Conservation (phyloP, 768 basidiomycete genomes). For the Suillus subalutaceus region DNA sequence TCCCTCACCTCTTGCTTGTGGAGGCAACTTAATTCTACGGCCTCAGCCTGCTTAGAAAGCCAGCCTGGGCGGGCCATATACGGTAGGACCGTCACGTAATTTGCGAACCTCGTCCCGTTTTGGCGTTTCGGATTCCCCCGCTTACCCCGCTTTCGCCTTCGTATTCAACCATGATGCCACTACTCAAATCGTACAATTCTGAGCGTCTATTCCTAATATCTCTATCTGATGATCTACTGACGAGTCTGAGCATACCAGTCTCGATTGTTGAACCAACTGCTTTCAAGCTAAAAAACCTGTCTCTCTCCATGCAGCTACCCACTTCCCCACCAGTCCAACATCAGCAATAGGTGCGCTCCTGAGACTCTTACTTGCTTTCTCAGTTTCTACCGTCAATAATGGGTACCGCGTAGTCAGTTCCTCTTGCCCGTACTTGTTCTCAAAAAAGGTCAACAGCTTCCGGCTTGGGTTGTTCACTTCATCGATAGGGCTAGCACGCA, state of each 20-base stretch:
- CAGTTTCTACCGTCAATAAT: conserved; percentile 15
- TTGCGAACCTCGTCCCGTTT: no score
- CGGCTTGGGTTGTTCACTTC: conserved; percentile 27
- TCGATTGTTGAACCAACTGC: no score
- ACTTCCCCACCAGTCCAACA: conserved; percentile 40
- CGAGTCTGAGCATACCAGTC: not conserved
- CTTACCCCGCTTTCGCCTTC: no score
- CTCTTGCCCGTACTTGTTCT: conserved; percentile 26
- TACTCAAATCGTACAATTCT: no score
- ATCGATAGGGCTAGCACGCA: conserved; percentile 25
- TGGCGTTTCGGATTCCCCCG: no score
- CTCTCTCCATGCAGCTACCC: conserved; percentile 45
- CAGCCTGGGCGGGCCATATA: no score
- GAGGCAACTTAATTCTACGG: no score
- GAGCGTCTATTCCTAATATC: not conserved
- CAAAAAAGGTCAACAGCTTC: conserved; percentile 29
- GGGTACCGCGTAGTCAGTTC: conserved; percentile 14
- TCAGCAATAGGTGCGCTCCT: conserved; percentile 18
- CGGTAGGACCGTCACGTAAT: no score
- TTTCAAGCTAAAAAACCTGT: conserved; percentile 37
- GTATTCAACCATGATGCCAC: no score
- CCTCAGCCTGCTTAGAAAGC: no score
- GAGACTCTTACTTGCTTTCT: conserved; percentile 21
- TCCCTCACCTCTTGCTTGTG: no score
- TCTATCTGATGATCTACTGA: not conserved